Evolutionary conservation across 208 protist species (phyloP).

Genomic region (Leishmania guyanensis): DNA sequence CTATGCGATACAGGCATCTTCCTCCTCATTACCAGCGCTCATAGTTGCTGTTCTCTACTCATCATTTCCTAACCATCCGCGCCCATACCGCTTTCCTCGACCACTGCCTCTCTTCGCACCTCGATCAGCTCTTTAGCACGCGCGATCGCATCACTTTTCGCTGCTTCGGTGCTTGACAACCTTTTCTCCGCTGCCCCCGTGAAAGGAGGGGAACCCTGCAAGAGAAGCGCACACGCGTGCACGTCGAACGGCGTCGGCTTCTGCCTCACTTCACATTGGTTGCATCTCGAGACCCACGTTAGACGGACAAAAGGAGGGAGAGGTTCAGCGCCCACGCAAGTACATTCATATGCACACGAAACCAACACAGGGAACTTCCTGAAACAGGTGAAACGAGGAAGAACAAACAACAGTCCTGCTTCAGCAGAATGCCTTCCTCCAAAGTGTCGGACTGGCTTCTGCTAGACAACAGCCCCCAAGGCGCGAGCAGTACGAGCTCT

Average conservation of each 20-base stretch:
- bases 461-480: not conserved
- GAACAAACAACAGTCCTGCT: not conserved
- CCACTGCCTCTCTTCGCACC: not conserved
- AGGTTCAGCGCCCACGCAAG: not conserved
- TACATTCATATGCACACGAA: not conserved
- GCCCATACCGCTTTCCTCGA: not conserved
- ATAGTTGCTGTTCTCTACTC: not conserved
- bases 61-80: not conserved
- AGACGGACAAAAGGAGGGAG: not conserved
- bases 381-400: not conserved
- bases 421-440: not conserved
- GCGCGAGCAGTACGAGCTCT: not conserved
- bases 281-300: not conserved
- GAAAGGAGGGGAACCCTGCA: not conserved
- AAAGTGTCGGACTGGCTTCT: not conserved
- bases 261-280: not conserved
- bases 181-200: not conserved
- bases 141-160: not conserved
- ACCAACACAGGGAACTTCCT: not conserved
- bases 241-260: not conserved
- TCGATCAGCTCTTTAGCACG: not conserved
- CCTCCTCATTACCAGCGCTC: not conserved
- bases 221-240: not conserved
- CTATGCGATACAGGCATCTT: not conserved
- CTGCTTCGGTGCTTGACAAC: not conserved